These are phyloP conservation scores for Fusarium sp. DNA, from an alignment of 2,329 filamentous ascomycete genomes.

Conservation along the genomic window DNA sequence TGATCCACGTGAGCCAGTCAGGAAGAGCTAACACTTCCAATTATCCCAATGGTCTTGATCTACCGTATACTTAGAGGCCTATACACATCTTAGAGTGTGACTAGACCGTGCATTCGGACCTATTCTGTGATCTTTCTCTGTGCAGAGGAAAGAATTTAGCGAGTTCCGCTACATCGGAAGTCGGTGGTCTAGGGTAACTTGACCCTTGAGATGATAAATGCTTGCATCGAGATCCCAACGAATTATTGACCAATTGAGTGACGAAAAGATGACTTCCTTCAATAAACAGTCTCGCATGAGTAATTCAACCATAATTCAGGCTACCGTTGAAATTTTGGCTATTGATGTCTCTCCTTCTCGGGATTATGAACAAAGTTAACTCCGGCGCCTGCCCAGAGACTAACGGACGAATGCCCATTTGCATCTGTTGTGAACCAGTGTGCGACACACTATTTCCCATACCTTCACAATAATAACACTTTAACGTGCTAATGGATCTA, in stretches of 20 bases:
- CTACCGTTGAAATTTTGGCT: neutral
- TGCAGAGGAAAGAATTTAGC: neutral
- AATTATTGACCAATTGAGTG: neutral
- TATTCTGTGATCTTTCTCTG: no score
- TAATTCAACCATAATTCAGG: neutral
- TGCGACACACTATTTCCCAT: neutral
- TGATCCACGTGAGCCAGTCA: accelerated
- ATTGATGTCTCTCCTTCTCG: neutral
- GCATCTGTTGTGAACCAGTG: neutral
- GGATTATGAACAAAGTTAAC: neutral
- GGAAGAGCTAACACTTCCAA: neutral
- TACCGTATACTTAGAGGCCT: neutral
- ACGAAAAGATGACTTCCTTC: neutral
- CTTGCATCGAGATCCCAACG: neutral
- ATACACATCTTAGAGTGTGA: accelerated
- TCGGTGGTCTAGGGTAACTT: neutral
- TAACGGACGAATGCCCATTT: neutral
- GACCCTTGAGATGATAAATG: neutral
- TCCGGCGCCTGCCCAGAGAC: neutral
- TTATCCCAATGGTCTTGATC: neutral
- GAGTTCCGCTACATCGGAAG: neutral
- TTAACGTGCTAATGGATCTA: neutral
- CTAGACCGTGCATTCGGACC: neutral
- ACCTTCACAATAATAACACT: neutral
- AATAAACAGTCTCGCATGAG: neutral